Evolutionary conservation across 2,329 filamentous ascomycete species (phyloP).

Genomic region (Periconia digitata): DNA sequence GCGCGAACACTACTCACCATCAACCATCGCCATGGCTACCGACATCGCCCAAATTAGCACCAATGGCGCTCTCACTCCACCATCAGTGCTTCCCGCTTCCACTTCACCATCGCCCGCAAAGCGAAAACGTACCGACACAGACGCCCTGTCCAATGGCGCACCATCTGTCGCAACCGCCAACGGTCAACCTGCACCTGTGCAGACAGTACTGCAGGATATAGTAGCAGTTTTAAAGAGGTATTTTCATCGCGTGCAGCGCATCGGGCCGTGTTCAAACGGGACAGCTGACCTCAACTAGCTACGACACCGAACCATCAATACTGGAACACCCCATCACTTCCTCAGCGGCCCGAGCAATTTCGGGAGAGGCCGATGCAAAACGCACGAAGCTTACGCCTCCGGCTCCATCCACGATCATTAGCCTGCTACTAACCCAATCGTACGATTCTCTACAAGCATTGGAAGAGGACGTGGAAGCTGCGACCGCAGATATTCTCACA

Average conservation of each 20-base stretch:
- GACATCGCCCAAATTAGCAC: slow-evolving; percentile 33
- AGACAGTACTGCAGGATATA: slow-evolving; percentile 43
- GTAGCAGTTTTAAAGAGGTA: slow-evolving; percentile 47
- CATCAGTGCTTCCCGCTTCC: slow-evolving; percentile 28
- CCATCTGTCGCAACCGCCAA: slow-evolving; percentile 22
- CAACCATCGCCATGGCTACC: slow-evolving; percentile 34
- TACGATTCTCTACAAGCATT: slow-evolving; percentile 49
- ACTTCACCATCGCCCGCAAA: slow-evolving; percentile 41
- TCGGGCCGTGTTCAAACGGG: not conserved
- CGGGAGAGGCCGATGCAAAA: slow-evolving; percentile 48
- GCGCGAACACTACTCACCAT: slow-evolving; percentile 28
- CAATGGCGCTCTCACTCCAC: slow-evolving; percentile 41
- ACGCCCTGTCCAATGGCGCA: slow-evolving; percentile 32
- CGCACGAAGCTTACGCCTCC: slow-evolving; percentile 46
- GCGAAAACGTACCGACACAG: slow-evolving; percentile 48
- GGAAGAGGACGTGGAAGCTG: slow-evolving; percentile 45
- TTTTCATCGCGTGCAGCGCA: not conserved
- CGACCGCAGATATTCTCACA: slow-evolving; percentile 42
- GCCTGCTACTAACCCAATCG: slow-evolving; percentile 38
- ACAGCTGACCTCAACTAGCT: slow-evolving; percentile 28
- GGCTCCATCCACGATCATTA: slow-evolving; percentile 37
- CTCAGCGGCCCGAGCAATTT: slow-evolving; percentile 29
- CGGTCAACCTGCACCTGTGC: slow-evolving; percentile 27
- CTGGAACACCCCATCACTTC: slow-evolving; percentile 42
- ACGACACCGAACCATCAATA: slow-evolving; percentile 51